Conservation (phyloP, 1,284 basidiomycete genomes). For the Stygiomarasmius scandens region DNA sequence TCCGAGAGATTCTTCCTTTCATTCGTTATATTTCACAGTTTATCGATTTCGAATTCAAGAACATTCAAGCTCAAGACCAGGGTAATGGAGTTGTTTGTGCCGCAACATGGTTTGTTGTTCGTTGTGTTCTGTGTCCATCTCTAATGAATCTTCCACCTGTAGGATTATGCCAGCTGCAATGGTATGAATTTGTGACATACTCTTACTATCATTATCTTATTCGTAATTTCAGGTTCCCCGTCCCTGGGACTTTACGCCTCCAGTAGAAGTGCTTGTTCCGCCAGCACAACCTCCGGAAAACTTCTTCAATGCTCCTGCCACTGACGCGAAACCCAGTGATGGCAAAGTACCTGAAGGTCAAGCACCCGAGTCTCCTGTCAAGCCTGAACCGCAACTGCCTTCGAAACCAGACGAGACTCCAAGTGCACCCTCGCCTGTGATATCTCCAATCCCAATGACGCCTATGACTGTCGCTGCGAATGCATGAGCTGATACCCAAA, state of each 20-base stretch:
- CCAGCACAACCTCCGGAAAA: not conserved
- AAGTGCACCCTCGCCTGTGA: not conserved
- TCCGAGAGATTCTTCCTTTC: constrained; percentile 77
- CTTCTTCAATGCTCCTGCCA: not conserved
- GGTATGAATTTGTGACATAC: constrained; percentile 27
- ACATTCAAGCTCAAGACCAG: constrained; percentile 63
- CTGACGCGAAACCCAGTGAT: not conserved
- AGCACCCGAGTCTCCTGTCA: not conserved
- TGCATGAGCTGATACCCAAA: no score
- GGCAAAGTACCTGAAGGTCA: not conserved
- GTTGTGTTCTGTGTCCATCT: not conserved
- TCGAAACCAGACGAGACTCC: no score
- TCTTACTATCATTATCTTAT: not conserved
- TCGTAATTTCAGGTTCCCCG: constrained; percentile 52
- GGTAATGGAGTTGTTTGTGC: constrained; percentile 82
- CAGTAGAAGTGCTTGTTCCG: constrained; percentile 13
- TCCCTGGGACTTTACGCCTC: constrained; percentile 72
- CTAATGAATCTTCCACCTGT: not conserved
- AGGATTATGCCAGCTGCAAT: constrained; percentile 80
- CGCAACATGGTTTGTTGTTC: constrained; percentile 67
- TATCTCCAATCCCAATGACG: not conserved
- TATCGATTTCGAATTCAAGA: constrained; percentile 69
- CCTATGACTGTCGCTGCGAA: not conserved
- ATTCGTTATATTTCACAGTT: constrained; percentile 78
- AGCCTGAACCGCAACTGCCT: no score